These are phyloP conservation scores for Oryza rufipogon DNA, from an alignment of 176 grass and related monocot species.

Conservation along the genomic window DNA sequence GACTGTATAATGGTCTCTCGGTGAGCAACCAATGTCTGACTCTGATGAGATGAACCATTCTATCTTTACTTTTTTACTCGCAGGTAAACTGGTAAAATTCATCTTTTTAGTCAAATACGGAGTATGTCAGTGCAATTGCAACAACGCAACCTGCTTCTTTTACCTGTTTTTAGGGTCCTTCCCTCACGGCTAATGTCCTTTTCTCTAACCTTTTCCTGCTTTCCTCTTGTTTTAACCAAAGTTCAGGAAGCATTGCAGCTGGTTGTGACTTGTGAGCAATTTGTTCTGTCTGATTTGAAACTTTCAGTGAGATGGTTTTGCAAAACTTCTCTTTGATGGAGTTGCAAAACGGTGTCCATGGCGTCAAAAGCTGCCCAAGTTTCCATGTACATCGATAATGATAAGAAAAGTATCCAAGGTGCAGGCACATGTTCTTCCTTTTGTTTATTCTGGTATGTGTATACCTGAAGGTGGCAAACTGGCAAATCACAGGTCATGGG, in stretches of 20 bases:
- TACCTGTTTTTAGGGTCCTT: neutral
- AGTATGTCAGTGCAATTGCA: neutral
- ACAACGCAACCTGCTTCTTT: neutral
- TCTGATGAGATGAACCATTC: slow-evolving; percentile 24
- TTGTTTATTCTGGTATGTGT: slow-evolving; percentile 15
- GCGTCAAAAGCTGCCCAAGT: slow-evolving; percentile 10
- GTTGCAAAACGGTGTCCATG: neutral
- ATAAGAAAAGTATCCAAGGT: slow-evolving; percentile 17
- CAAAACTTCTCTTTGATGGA: neutral
- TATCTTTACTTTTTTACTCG: slow-evolving; percentile 1
- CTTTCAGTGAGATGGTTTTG: neutral
- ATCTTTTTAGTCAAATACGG: slow-evolving; percentile 2
- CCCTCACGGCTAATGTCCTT: neutral
- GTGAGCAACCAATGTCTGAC: neutral
- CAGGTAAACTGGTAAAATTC: slow-evolving; percentile 30
- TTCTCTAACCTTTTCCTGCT: slow-evolving; percentile 10
- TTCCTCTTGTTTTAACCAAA: slow-evolving; percentile 18
- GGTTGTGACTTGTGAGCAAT: slow-evolving; percentile 21
- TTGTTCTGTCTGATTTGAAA: neutral
- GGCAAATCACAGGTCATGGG: neutral
- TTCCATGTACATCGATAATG: slow-evolving; percentile 5
- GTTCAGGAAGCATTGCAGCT: slow-evolving; percentile 20
- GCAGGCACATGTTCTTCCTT: neutral
- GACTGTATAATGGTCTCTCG: slow-evolving; percentile 36
- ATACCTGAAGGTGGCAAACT: neutral